Base-by-base conservation (phyloP, 805 yeast genomes). In the Spathaspora hagerdaliae region DNA sequence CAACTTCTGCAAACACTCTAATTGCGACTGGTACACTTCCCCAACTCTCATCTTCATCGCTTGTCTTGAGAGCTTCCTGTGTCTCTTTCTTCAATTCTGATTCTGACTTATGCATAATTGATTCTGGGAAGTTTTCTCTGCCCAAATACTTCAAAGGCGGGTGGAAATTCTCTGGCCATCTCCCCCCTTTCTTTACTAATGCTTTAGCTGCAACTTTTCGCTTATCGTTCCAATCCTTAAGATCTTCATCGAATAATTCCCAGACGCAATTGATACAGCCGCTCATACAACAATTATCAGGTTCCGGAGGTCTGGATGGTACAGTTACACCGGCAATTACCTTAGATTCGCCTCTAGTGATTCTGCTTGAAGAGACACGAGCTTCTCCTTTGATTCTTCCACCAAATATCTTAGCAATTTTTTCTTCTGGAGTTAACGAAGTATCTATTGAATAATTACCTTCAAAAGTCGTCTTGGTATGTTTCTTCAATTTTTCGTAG, bases 251-350 rank as follows among this genome's bases (percentile, higher is more conserved):
- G 61, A 81, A 92, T 44, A 87, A 68, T 56, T 91, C 97, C 98
- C 98, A 94, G 1, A 92, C 98, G 64, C 99, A 92, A 64, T 92
- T 90, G 29, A 88, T 82, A 64, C 99, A 92, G 1, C 99, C 99
- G 47, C 94, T 83, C 96, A 90, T 90, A 64, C 99, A 92, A 63
- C 99, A 92, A 63, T 92, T 90, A 55, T 91, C 96, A 1, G 98
- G 98, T 54, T 88, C 96, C 5, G 67, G 71, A 0, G 99, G 98
- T 59, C 75, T 78, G n/a, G 78, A 80, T 2, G 97, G 96, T 0
- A 92, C 96, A 7, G 60, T 62, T 0, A 94, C 71, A 0, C 97
- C 97, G 1, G 65, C 74, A 6, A 72, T 65, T 9, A 57, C 50
- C 34, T 57, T 56, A 0, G 75, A 67, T 39, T 71, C 61, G 5